A percentile compares a stretch with the other conserved stretches of the same genome.
Evolutionary conservation across 768 basidiomycete species (phyloP).

Genomic region (Rhodotorula sphaerocarpa): DNA sequence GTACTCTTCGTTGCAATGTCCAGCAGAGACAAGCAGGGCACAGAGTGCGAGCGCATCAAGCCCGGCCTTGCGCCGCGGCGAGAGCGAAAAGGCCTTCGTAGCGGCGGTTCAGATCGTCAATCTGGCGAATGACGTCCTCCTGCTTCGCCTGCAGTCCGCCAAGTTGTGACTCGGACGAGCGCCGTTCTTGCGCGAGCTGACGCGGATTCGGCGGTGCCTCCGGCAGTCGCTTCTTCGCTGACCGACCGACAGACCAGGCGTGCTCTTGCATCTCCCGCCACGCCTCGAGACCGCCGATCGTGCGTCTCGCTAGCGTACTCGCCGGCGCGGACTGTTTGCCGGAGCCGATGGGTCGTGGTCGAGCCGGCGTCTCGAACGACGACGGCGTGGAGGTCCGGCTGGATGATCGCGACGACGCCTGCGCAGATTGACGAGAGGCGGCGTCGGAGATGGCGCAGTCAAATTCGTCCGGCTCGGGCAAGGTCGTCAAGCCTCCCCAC

Average conservation of each 20-base stretch:
- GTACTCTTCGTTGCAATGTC: not conserved
- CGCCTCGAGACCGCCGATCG: slow-evolving; percentile 25
- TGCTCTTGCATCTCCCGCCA: slow-evolving; percentile 37
- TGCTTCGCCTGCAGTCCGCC: slow-evolving; percentile 17
- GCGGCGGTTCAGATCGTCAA: slow-evolving; percentile 17
- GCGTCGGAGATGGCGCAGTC: too few relatives aligned
- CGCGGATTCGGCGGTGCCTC: not conserved
- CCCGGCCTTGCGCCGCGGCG: slow-evolving; percentile 3
- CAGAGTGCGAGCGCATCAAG: too few relatives aligned
- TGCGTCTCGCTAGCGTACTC: not conserved
- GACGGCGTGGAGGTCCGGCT: not conserved
- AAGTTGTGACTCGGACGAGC: not conserved
- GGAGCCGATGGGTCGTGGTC: not conserved
- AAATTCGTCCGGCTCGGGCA: slow-evolving; percentile 2
- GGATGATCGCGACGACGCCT: too few relatives aligned
- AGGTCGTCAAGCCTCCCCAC: slow-evolving; percentile 11
- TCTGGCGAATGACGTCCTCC: slow-evolving; percentile 6
- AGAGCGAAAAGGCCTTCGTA: slow-evolving; percentile 14
- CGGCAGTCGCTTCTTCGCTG: slow-evolving; percentile 10
- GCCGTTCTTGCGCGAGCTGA: not conserved
- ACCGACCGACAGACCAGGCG: slow-evolving; percentile 25
- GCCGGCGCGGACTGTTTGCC: not conserved
- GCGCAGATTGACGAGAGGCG: not conserved
- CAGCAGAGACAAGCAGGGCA: too few relatives aligned
- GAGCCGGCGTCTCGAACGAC: slow-evolving; percentile 24